Percentiles rank a stretch among this genome's conserved stretches.
Evolutionary conservation across 2,329 filamentous ascomycete genomes (phyloP).

Genomic region (Didymella keratinophila): DNA sequence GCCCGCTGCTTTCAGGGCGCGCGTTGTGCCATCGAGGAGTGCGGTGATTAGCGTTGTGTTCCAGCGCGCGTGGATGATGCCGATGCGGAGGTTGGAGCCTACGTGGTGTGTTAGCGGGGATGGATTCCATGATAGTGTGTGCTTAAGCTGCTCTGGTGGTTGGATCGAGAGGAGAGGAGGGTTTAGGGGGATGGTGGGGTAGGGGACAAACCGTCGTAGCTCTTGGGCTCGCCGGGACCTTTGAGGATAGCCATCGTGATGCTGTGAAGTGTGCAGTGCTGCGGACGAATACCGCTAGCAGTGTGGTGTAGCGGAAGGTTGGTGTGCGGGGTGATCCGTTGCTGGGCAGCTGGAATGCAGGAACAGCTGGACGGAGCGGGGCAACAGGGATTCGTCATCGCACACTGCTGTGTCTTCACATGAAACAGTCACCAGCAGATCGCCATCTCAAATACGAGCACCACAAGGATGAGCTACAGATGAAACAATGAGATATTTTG

Average conservation of each 20-base stretch:
- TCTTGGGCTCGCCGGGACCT: constrained; percentile 67
- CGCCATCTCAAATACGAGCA: constrained; percentile 18
- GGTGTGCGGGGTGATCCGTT: constrained; percentile 18
- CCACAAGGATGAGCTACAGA: not conserved
- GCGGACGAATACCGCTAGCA: constrained; percentile 8
- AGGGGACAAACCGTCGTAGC: constrained; percentile 61
- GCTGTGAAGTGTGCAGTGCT: constrained; percentile 4
- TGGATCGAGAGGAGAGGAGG: not conserved
- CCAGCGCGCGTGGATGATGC: constrained; percentile 96
- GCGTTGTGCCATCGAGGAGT: constrained; percentile 80
- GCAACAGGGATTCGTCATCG: constrained; percentile 22
- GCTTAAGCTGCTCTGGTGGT: not conserved
- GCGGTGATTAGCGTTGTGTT: constrained; percentile 88
- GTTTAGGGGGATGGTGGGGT: constrained; percentile 10
- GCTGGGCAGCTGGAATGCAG: constrained; percentile 37
- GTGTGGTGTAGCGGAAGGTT: constrained; percentile 1
- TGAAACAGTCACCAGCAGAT: constrained; percentile 19
- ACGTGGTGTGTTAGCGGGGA: constrained; percentile 17
- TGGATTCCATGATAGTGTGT: not conserved
- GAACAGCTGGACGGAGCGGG: constrained; percentile 22
- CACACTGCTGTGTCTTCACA: constrained; percentile 3
- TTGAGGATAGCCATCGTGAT: constrained; percentile 63
- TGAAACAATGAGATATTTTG: constrained; percentile 25
- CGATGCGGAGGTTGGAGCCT: constrained; percentile 77
- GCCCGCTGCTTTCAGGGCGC: constrained; percentile 77